Evolutionary conservation across 176 grass and related monocot species (phyloP).

Genomic region (Saccharum spontaneum): DNA sequence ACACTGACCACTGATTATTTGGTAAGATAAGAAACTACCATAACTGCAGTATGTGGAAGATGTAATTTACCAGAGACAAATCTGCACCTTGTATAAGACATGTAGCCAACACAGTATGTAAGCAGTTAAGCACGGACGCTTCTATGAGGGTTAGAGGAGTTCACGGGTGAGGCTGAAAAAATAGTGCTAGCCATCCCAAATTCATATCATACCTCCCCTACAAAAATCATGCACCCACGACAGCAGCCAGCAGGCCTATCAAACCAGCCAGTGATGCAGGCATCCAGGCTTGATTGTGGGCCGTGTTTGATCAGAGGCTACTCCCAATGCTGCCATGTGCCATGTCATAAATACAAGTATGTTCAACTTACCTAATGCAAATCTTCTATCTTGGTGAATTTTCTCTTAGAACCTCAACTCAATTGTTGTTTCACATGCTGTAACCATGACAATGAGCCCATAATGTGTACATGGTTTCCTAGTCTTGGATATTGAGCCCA

Average conservation of each 20-base stretch:
- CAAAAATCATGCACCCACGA: background rate
- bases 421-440: background rate
- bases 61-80: slow-evolving; percentile 17
- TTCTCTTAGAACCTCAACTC: background rate
- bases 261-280: background rate
- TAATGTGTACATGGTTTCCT: no score
- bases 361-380: background rate
- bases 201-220: background rate
- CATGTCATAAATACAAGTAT: background rate
- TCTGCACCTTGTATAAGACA: slow-evolving; percentile 11
- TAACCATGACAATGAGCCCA: background rate
- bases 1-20: background rate
- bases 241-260: background rate
- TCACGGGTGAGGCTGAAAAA: background rate
- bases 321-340: background rate
- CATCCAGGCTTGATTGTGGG: background rate
- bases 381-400: background rate
- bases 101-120: background rate
- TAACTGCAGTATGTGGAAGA: background rate
- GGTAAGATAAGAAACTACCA: background rate
- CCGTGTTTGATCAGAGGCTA: background rate
- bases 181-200: background rate
- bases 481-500: no score
- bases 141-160: background rate
- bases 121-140: background rate